Base-by-base conservation (phyloP, 169 alveolate genomes). In the Eimeria praecox region DNA sequence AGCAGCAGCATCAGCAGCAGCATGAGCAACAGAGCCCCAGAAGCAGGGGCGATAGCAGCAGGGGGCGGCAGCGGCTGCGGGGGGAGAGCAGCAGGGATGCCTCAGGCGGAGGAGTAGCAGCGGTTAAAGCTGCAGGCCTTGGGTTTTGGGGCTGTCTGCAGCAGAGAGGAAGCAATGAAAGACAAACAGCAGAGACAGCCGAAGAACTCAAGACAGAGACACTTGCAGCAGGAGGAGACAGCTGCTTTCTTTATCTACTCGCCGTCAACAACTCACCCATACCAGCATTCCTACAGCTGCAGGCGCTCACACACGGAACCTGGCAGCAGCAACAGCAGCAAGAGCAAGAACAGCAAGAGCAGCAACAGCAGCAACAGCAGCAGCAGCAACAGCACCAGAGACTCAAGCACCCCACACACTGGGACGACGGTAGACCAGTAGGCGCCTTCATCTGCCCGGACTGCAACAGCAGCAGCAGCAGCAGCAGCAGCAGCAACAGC, bases 381-480 rank as follows among this genome's bases (percentile, higher is more conserved):
- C 56, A 49, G 54, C 75, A 9, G 71, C 69, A 46, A 33, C 59
- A 42, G 78, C 38, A 54, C 62, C 38, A 42, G 44, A 35, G 24
- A n/a, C 44, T 56, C 30, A 64, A 69, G 77, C 92, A 85, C 59
- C 92, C 92, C n/a, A 18, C 59, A 38, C 54, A 42, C 35, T 85
- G 52, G 52, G 92, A 85, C 44, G 92, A 85, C 18, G 92, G 92
- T 18, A 30, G 92, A 35, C 92, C 92, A 16, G 92, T 44, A 14
- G 92, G 92, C 2, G 59, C 92, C 59, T 33, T 52, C 77, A 9
- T 38, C 35, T 85, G 92, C 92, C 77, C 77, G 2, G 92, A 85
- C 77, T 85, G 92, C 77, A 85, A 0, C 56, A 56, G 78, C 77
- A 82, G 73, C 49, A 85, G 90, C 90, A n/a, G n/a, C 56, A 56